Base-by-base conservation (phyloP, 1,284 basidiomycete species). In the Xanthoconium separans region DNA sequence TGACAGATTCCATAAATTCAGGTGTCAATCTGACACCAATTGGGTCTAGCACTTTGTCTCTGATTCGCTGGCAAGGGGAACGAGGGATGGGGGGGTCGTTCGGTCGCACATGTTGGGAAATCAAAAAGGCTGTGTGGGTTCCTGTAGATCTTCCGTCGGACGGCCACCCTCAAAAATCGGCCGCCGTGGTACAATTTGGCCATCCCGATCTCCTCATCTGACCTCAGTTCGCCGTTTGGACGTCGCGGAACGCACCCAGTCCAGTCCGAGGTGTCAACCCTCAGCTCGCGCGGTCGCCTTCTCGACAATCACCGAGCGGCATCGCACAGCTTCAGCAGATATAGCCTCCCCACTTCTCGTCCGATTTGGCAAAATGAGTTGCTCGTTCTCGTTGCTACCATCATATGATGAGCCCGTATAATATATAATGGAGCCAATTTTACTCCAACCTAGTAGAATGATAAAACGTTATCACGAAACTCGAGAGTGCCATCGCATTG, bases 91-190 rank as follows among this genome's bases (percentile, higher is more conserved):
- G 4, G 27, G 27, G 27, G 27, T 27, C 27, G 8, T 13, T 33
- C 6, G 16, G 36, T 37, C 36, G 2, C 22, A 11, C 15, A 16
- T n/a, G 3, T 16, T 16, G 15, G 6, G 15, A n/a, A 16, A 37
- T 37, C 36, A 37, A 37, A 37, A 37, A 37, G 36, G 36, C 36
- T 18, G 36, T 37, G 36, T 8, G 15, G 16, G 46, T 33, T 34
- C 56, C 48, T 62, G 61, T 29, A 61, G 58, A 61, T 61, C 61
- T 31, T n/a, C 55, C 24, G 10, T 18, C 31, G 31, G 31, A 33
- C 31, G 31, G 31, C 31, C 31, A 12, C 31, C 13, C 31, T 33
- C 31, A 12, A 10, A 27, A 27, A 33, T 15, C 33, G 33, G 33
- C 33, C 33, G 33, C 33, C 13, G 13, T 15, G 6, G 4, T 16